Evolutionary conservation across 768 basidiomycete genomes (phyloP).

Genomic region (Hypsizygus marmoreus): DNA sequence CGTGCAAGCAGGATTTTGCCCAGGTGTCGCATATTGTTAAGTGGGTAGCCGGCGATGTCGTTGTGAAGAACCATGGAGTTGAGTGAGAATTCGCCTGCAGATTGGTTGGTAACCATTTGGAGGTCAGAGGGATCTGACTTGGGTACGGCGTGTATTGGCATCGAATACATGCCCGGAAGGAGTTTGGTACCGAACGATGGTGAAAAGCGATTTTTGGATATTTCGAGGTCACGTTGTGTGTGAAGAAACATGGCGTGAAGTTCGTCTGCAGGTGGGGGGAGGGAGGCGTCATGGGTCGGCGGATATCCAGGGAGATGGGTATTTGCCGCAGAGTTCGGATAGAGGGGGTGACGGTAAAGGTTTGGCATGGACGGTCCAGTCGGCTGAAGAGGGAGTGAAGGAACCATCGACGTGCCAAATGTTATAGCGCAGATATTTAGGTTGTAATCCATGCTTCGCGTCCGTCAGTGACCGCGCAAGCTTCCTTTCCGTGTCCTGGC

Average conservation of each 20-base stretch:
- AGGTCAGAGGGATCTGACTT: slow-evolving; percentile 30
- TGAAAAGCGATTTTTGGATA: slow-evolving; percentile 14
- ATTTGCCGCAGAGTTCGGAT: slow-evolving; percentile 25
- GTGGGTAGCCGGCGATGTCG: slow-evolving; percentile 5
- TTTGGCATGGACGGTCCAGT: background rate
- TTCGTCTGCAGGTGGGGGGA: background rate
- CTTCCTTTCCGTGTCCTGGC: background rate
- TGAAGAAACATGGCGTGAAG: slow-evolving; percentile 17
- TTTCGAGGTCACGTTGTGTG: slow-evolving; percentile 21
- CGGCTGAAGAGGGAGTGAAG: background rate
- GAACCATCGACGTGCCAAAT: background rate
- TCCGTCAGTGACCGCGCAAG: background rate
- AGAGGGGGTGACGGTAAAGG: background rate
- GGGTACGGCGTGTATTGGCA: slow-evolving; percentile 35
- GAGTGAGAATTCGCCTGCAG: slow-evolving; percentile 24
- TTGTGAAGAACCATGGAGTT: slow-evolving; percentile 25
- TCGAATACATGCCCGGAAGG: slow-evolving; percentile 35
- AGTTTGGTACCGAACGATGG: slow-evolving; percentile 25
- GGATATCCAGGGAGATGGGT: slow-evolving; percentile 14
- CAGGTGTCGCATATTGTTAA: slow-evolving; percentile 21
- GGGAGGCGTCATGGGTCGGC: slow-evolving; percentile 14
- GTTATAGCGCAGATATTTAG: slow-evolving; percentile 3
- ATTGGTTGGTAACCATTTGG: slow-evolving; percentile 39
- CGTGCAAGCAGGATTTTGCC: slow-evolving; percentile 7
- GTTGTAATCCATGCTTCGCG: background rate